phyloP scores from a whole-genome alignment of 1,139 yeast species.

The Pichia sp. region DNA sequence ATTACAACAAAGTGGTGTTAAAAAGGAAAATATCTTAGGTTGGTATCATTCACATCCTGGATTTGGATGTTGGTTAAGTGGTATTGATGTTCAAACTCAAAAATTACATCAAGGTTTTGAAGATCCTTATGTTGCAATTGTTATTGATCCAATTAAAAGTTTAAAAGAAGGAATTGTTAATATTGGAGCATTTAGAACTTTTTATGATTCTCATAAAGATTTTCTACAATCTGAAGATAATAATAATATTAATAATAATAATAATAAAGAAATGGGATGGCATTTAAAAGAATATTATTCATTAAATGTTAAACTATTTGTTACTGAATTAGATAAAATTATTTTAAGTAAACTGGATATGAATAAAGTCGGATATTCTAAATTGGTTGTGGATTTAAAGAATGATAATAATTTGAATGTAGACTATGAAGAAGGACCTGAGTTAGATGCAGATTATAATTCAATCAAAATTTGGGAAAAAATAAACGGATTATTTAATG shows the following conservation, averaged over 20 bases:
- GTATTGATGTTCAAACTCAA: slow-evolving; percentile 87
- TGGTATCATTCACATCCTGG: slow-evolving; percentile 99
- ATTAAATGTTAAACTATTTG: slow-evolving; percentile 58
- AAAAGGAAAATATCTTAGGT: slow-evolving; percentile 70
- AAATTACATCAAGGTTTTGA: slow-evolving; percentile 77
- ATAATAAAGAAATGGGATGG: slow-evolving; percentile 39
- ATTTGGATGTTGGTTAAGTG: slow-evolving; percentile 90
- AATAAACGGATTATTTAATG: background rate
- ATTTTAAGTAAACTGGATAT: slow-evolving; percentile 13
- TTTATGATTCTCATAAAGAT: slow-evolving; percentile 18
- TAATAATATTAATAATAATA: slow-evolving; percentile 22
- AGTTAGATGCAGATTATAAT: slow-evolving; percentile 2
- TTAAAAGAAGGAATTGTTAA: slow-evolving; percentile 61
- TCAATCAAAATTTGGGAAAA: slow-evolving; percentile 6
- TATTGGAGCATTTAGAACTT: slow-evolving; percentile 88
- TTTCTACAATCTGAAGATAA: too few relatives aligned
- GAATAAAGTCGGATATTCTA: background rate
- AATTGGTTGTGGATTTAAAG: background rate
- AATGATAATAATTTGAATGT: too few relatives aligned
- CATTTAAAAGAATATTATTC: slow-evolving; percentile 69
- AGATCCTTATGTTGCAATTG: slow-evolving; percentile 87
- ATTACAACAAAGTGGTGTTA: slow-evolving; percentile 41
- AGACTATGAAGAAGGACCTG: background rate
- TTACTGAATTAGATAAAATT: slow-evolving; percentile 33
- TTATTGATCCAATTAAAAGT: slow-evolving; percentile 77